Percentiles rank a stretch among this genome's conserved stretches.
Conservation (phyloP, 129 eudicot genomes). For the Saussurea involucrata region DNA sequence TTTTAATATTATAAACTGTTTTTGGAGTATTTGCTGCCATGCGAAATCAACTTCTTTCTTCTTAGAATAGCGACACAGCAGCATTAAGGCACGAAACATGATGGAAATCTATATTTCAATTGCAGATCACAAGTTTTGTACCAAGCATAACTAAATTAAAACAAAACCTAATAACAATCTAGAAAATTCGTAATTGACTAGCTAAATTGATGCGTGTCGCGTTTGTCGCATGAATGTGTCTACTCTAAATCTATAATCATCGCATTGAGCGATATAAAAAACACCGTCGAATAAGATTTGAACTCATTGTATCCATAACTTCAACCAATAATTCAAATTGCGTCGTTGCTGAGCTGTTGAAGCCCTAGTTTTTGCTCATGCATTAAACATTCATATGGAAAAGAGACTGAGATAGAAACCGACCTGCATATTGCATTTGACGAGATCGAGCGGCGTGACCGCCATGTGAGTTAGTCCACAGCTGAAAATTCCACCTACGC, state of each 20-base stretch:
- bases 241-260: not conserved
- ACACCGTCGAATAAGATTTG: not conserved
- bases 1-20: not conserved
- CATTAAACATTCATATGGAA: not conserved
- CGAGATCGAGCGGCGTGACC: constrained; percentile 83
- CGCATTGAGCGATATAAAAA: not conserved
- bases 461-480: constrained; percentile 80
- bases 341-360: not conserved
- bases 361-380: constrained; percentile 5
- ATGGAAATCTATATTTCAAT: not conserved
- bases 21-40: not conserved
- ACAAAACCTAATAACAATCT: constrained; percentile 7
- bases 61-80: not conserved
- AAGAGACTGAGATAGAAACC: not conserved
- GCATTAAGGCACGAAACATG: not conserved
- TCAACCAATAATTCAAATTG: not conserved
- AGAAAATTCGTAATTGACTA: not conserved
- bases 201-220: not conserved
- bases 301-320: not conserved
- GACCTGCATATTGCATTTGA: constrained; percentile 94
- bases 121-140: constrained; percentile 7
- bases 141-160: not conserved
- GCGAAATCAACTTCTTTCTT: constrained; percentile 1
- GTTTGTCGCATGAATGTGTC: not conserved
- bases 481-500: constrained; percentile 56